These are phyloP conservation scores for Dichotomocladium elegans DNA, from an alignment of 371 early-diverging fungal genomes.

Conservation along the genomic window DNA sequence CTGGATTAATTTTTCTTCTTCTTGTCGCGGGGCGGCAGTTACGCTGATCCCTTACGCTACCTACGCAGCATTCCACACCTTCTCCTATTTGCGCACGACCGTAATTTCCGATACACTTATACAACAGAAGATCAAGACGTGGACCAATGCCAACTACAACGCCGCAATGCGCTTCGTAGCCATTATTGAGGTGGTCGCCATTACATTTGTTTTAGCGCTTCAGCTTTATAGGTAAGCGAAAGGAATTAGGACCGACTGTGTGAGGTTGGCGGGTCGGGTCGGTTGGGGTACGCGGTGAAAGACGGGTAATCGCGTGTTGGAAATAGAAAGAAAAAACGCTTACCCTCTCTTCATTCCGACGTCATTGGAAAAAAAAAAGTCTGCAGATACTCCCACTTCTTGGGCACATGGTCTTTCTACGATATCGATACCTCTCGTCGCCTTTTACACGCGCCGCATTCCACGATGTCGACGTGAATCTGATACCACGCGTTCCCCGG, in stretches of 20 bases:
- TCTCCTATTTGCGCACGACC: background rate
- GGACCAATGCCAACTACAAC: background rate
- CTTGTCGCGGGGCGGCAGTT: no score
- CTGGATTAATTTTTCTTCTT: background rate
- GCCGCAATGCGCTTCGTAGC: conserved; percentile 4
- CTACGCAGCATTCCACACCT: background rate
- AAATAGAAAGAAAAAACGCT: no score
- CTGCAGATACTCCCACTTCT: background rate
- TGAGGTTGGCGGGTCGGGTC: no score
- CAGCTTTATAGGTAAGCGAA: background rate
- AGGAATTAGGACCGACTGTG: no score
- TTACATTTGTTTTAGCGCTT: background rate
- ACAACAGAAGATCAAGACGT: background rate
- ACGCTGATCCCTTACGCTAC: conserved; percentile 2
- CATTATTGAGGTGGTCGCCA: background rate
- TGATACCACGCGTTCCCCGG: background rate
- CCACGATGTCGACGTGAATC: background rate
- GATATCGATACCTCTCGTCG: background rate
- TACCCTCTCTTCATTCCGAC: background rate
- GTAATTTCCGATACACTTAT: background rate
- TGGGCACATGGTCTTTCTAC: background rate
- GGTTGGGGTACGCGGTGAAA: no score
- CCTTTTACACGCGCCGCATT: conserved; percentile 3
- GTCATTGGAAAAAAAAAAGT: background rate
- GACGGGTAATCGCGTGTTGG: no score